Conservation (phyloP, 108 stramenopile species). For the Cyclotella distinguenda region DNA sequence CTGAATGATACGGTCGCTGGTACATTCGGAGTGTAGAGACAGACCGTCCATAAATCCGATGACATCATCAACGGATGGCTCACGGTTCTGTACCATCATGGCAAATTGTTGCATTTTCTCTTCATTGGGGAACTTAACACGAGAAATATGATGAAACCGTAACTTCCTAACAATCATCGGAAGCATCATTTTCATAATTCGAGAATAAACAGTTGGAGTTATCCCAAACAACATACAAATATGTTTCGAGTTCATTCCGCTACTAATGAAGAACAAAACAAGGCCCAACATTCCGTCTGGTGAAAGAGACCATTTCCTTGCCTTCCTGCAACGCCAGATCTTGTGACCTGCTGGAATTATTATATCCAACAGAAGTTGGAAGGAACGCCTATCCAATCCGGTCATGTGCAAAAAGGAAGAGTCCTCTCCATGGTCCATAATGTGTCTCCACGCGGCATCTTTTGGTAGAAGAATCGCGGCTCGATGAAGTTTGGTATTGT, state of each 20-base stretch:
- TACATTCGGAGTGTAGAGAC: background rate
- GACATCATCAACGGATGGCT: background rate
- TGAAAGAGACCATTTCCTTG: background rate
- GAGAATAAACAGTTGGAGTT: background rate
- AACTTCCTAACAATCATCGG: background rate
- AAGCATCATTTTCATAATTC: slow-evolving; percentile 3
- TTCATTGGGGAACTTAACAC: slow-evolving; percentile 13
- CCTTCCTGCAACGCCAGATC: background rate
- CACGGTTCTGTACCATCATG: background rate
- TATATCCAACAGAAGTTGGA: background rate
- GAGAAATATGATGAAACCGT: background rate
- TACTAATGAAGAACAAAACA: background rate
- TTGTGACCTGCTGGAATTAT: background rate
- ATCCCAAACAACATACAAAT: background rate
- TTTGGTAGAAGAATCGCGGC: background rate
- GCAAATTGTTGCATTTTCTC: slow-evolving; percentile 4
- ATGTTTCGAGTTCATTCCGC: background rate
- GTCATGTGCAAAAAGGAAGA: background rate
- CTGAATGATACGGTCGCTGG: background rate
- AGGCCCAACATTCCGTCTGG: background rate
- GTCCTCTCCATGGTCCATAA: background rate
- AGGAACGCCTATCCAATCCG: background rate
- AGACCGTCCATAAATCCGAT: slow-evolving; percentile 23
- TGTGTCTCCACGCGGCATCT: background rate
- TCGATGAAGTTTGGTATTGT: too few relatives aligned